Conservation (phyloP, 495 filamentous ascomycete species). For the Neohortaea acidophila region DNA sequence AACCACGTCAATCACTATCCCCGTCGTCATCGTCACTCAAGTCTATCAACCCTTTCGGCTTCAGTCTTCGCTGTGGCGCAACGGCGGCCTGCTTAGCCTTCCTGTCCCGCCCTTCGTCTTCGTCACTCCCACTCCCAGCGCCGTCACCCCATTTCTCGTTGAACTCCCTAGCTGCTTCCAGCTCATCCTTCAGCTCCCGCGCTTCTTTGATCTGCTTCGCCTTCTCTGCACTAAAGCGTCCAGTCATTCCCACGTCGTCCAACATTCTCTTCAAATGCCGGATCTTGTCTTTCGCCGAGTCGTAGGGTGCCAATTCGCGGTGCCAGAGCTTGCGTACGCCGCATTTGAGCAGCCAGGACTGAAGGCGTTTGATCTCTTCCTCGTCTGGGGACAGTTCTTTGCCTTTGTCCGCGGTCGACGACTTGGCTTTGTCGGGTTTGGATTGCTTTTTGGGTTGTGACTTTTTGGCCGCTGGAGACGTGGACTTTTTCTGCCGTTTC, state of each 20-base stretch:
- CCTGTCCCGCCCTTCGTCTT: conserved; percentile 27
- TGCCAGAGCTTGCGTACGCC: conserved; percentile 88
- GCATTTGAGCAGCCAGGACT: conserved; percentile 77
- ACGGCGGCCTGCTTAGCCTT: conserved; percentile 26
- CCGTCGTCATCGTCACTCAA: conserved; percentile 38
- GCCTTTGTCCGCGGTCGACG: conserved; percentile 21
- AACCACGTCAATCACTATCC: conserved; percentile 34
- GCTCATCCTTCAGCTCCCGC: conserved; percentile 64
- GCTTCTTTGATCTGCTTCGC: conserved; percentile 73
- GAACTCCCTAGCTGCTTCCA: conserved; percentile 68
- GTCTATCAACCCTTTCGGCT: conserved; percentile 32
- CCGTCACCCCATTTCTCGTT: conserved; percentile 59
- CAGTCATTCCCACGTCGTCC: conserved; percentile 68
- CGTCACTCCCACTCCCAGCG: conserved; percentile 31
- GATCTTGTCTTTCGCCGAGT: conserved; percentile 66
- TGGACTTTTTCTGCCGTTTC: conserved; percentile 28
- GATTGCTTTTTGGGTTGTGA: conserved; percentile 7
- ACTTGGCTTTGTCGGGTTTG: conserved; percentile 15
- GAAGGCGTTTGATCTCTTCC: conserved; percentile 76
- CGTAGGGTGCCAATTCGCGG: conserved; percentile 61
- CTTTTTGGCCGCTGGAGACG: conserved; percentile 19
- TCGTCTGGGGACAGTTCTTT: conserved; percentile 50
- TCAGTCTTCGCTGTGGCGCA: conserved; percentile 22
- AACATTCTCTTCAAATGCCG: conserved; percentile 64
- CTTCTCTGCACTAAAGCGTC: conserved; percentile 68